Evolutionary conservation across 179 eudicot genomes (phyloP), one percentile per base, ranked within the genome.

Genomic region (Heliamphora pulchella): DNA sequence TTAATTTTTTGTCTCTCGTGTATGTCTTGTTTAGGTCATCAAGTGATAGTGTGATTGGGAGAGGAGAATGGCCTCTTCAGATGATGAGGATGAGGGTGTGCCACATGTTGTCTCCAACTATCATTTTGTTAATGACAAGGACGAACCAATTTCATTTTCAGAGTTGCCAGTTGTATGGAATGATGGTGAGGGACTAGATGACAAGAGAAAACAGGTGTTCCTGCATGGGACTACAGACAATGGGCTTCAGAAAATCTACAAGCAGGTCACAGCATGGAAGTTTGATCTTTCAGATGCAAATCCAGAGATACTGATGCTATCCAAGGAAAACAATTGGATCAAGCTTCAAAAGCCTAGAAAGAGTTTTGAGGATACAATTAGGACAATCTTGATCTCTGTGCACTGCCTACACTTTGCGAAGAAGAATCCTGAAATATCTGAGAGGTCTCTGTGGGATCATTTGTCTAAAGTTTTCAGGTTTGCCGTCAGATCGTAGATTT

Each of bases 261-360:
- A 88, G 85, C 90, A 86, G 74, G 97, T 94, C 54, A 79, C 47
- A 65, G 92, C 97, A 8, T 96, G 99, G 99, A 96, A 82, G 80
- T 91, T 90, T 78, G 95, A 95, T 84, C 77, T 91, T 65, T 86
- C 92, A 2, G 77, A 81, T 22, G 61, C 20, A 41, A 86, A 81
- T 76, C 94, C 97, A 3, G 93, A 88, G 85, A 85, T 93, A 71
- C 89, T 87, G 5, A 93, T 95, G 77, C 88, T 93, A 51, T 84
- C 89, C 0, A 87, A 81, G 81, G 91, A 89, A 15, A 89, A 90
- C 46, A 68, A 84, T 47, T 96, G 99, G 99, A 89, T 94, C 71
- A 90, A 85, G 82, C 92, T 96, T 81, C 85, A 87, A 74, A 94
- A 90, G 78, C 92, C 99, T 58, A 89, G 91, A 75, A 90, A 89